A percentile compares a stretch with the other conserved stretches of the same genome.
phyloP scores from a whole-genome alignment of 345 rosid species.

The Gossypium rotundifolium region DNA sequence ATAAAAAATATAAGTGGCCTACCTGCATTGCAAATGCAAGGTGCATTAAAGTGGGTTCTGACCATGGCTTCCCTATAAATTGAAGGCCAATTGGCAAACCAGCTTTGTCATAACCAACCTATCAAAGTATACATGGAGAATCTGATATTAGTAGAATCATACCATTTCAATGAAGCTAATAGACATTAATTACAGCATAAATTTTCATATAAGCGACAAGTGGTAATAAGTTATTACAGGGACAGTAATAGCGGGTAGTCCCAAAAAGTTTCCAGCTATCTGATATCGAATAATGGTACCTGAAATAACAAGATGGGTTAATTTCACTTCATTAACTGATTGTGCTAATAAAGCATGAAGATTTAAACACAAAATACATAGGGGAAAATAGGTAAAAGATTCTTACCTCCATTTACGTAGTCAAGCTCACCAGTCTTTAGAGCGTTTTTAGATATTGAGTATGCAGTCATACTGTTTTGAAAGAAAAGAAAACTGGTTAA shows the following conservation, averaged over 20 bases:
- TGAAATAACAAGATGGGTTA: slow-evolving; percentile 29
- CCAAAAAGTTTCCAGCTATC: slow-evolving; percentile 74
- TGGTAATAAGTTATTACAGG: slow-evolving; percentile 35
- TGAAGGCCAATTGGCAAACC: slow-evolving; percentile 73
- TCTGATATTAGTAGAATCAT: background rate
- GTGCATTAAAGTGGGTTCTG: slow-evolving; percentile 55
- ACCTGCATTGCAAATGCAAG: slow-evolving; percentile 68
- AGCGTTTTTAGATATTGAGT: slow-evolving; percentile 39
- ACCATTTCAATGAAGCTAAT: background rate
- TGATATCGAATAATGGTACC: slow-evolving; percentile 63
- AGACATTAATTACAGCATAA: background rate
- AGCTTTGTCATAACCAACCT: slow-evolving; percentile 64
- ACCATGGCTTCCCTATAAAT: slow-evolving; percentile 76
- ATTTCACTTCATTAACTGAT: background rate
- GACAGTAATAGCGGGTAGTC: slow-evolving; percentile 62
- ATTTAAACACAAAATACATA: background rate
- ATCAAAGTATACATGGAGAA: background rate
- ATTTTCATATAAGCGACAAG: background rate
- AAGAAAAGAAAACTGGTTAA: background rate
- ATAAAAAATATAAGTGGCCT: background rate
- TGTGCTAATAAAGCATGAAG: background rate
- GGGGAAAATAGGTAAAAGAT: background rate
- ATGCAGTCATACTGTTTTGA: slow-evolving; percentile 54
- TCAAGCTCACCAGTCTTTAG: slow-evolving; percentile 64
- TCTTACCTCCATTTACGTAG: slow-evolving; percentile 66